phyloP scores from a whole-genome alignment of 2,329 filamentous ascomycete genomes.

The Mollisiaceae sp. region DNA sequence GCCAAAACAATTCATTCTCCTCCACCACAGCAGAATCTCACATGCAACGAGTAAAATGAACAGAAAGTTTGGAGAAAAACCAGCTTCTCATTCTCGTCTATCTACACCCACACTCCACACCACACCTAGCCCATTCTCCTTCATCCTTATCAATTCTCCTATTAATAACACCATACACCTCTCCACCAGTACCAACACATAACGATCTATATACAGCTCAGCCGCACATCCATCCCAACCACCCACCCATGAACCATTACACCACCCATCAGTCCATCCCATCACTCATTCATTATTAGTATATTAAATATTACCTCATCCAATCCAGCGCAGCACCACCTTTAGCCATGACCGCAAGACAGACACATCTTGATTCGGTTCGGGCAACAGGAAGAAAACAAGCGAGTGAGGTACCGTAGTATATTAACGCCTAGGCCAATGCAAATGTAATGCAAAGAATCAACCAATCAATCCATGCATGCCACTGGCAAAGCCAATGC shows the following conservation, averaged over 20 bases:
- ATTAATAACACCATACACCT: constrained; percentile 1
- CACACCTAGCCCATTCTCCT: too few species aligned
- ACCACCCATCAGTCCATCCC: background rate
- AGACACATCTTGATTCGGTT: background rate
- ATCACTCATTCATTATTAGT: constrained; percentile 24
- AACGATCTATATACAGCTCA: background rate
- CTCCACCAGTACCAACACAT: background rate
- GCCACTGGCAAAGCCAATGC: constrained; percentile 5
- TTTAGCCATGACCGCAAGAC: background rate
- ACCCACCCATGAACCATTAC: background rate
- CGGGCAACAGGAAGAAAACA: constrained; percentile 19
- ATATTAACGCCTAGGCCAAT: constrained; percentile 27
- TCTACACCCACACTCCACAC: constrained; percentile 10
- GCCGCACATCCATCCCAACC: constrained; percentile 7
- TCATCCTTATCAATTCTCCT: background rate
- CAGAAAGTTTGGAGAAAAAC: constrained; percentile 10
- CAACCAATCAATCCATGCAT: too few species aligned
- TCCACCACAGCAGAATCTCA: too few species aligned
- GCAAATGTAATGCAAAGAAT: background rate
- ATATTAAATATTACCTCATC: constrained; percentile 37
- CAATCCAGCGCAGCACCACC: constrained; percentile 10
- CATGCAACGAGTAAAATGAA: background rate
- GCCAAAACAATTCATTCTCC: too few species aligned
- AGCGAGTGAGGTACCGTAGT: constrained; percentile 33
- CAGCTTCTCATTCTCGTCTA: constrained; percentile 19